Base-by-base conservation (phyloP, 495 filamentous ascomycete genomes). In the Penicillium ochrochloron region DNA sequence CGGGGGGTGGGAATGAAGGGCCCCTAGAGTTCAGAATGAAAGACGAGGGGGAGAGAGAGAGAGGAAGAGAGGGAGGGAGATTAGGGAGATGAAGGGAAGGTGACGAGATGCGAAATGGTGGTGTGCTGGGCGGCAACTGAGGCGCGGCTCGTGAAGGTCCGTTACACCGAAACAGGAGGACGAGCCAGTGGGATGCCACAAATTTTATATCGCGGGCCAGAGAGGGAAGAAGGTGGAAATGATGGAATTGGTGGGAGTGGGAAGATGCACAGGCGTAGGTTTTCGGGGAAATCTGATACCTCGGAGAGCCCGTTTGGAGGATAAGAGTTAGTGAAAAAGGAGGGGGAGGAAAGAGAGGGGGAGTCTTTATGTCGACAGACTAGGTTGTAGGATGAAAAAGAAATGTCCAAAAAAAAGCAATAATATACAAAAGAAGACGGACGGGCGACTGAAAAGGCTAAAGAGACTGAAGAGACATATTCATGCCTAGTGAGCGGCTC, bases 71-170 rank as follows among this genome's bases (percentile, higher is more conserved):
- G 17, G 44, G 53, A 59, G 53, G 23, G 54, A 60, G 44, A 48
- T 12, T 14, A 52, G 25, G 10, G 29, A 41, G 34, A 52, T 5
- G 37, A 27, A 55, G 37, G 29, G 35, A 56, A 55, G 37, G 56
- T 41, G 56, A 41, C 29, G n/a, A 56, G 53, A 25, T 35, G 53
- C 53, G 53, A 56, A 25, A 56, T 21, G 35, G 56, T 58, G 56
- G 56, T 41, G 56, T 42, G 60, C 42, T 66, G 50, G 62, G 65
- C 62, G 65, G 64, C 65, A 65, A 64, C 61, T 69, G 44, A 66
- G 21, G 60, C 64, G 70, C 70, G 70, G 70, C 70, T 72, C 64
- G 55, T 69, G 57, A 55, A 62, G 11, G 53, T 35, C 65, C 65
- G 66, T 72, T 60, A 66, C 64, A 72, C 69, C 35, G 54, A 61